Evolutionary conservation across 352 stramenopile genomes (phyloP).

Genomic region (Albugo laibachii): DNA sequence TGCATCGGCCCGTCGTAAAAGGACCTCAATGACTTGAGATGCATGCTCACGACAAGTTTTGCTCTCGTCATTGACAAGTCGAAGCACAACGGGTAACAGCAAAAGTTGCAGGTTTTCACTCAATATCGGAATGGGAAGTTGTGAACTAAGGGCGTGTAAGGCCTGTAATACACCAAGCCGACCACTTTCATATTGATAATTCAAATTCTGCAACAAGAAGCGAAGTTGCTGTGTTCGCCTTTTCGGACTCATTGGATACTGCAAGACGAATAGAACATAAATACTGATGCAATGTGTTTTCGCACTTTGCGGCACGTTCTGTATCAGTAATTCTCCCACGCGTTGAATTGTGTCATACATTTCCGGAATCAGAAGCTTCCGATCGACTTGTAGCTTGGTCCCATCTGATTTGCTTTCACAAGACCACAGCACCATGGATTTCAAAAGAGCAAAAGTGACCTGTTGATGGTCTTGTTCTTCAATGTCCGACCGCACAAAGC

Average conservation of each 20-base stretch:
- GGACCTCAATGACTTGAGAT: slow-evolving; percentile 48
- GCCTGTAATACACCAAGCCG: slow-evolving; percentile 81
- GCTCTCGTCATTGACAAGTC: slow-evolving; percentile 90
- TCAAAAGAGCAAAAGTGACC: slow-evolving; percentile 85
- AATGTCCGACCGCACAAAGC: slow-evolving; percentile 81
- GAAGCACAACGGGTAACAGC: slow-evolving; percentile 90
- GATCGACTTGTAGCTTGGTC: slow-evolving; percentile 19
- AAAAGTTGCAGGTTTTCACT: slow-evolving; percentile 87
- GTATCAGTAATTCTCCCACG: slow-evolving; percentile 86
- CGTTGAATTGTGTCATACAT: slow-evolving; percentile 93
- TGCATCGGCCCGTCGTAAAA: slow-evolving; percentile 80
- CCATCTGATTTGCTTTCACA: slow-evolving; percentile 2
- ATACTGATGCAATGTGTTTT: slow-evolving; percentile 62
- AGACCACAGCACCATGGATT: slow-evolving; percentile 33
- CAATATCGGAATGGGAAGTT: slow-evolving; percentile 82
- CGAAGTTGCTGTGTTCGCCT: slow-evolving; percentile 86
- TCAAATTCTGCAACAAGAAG: slow-evolving; percentile 90
- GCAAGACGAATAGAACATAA: slow-evolving; percentile 84
- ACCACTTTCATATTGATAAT: slow-evolving; percentile 90
- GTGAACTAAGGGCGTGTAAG: slow-evolving; percentile 75
- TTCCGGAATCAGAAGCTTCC: slow-evolving; percentile 82
- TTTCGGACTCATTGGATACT: slow-evolving; percentile 90
- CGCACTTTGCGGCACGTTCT: slow-evolving; percentile 78
- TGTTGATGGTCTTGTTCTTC: slow-evolving; percentile 90
- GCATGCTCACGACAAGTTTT: slow-evolving; percentile 74